These are phyloP conservation scores for Tulasnella sp. DNA, from an alignment of 768 basidiomycete species.

Conservation along the genomic window DNA sequence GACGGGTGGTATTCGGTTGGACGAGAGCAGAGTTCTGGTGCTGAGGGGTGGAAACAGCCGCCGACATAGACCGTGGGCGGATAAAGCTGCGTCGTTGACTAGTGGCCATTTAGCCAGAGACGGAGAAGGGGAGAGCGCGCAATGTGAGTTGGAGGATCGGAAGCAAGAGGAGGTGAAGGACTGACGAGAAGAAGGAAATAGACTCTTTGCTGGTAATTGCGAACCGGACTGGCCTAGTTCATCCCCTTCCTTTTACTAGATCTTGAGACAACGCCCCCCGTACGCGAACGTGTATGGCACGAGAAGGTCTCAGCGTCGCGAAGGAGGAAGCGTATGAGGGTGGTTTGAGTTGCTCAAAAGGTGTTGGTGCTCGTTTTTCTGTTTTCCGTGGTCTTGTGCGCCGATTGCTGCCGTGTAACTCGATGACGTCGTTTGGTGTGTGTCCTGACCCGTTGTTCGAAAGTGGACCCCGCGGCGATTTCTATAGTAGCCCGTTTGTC, in stretches of 20 bases:
- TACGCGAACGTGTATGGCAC: neutral
- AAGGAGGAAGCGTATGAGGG: neutral
- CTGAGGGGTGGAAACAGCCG: neutral
- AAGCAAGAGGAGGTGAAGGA: neutral
- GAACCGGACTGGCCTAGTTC: neutral
- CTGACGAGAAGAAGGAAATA: neutral
- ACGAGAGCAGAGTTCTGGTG: neutral
- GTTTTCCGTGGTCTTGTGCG: neutral
- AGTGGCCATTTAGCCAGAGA: neutral
- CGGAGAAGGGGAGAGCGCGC: neutral
- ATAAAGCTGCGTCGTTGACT: neutral
- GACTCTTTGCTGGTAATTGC: neutral
- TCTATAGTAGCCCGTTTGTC: neutral
- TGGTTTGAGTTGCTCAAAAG: neutral
- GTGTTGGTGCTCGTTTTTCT: neutral
- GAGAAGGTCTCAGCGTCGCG: neutral
- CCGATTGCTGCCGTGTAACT: neutral
- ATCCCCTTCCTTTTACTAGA: neutral
- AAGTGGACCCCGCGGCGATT: neutral
- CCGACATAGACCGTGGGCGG: neutral
- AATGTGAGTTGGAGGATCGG: neutral
- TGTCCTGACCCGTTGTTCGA: neutral
- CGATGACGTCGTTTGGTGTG: neutral
- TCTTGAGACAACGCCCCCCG: neutral
- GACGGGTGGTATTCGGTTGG: neutral